phyloP scores from a whole-genome alignment of 768 basidiomycete genomes.

The Agaricus blazei region DNA sequence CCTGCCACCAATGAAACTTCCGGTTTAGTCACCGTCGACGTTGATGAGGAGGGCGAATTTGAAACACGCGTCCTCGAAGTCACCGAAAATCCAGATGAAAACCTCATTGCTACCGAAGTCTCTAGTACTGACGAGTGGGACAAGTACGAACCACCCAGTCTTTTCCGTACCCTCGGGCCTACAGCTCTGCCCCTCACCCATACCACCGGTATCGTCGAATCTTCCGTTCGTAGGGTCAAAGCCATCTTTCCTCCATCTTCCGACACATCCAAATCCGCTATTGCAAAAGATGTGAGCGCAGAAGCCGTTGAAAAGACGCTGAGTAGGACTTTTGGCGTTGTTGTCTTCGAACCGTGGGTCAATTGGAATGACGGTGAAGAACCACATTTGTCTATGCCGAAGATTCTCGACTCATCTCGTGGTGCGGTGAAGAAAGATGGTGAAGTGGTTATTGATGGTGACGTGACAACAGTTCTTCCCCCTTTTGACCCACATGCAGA shows the following conservation, averaged over 20 bases:
- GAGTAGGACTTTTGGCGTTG: slow-evolving; percentile 28
- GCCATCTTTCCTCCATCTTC: slow-evolving; percentile 21
- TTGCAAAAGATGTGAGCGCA: slow-evolving; percentile 16
- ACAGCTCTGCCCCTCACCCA: slow-evolving; percentile 58
- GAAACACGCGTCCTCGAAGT: neutral
- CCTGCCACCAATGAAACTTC: neutral
- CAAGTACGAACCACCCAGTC: slow-evolving; percentile 15
- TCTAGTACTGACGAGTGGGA: slow-evolving; percentile 14
- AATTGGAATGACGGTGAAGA: slow-evolving; percentile 36
- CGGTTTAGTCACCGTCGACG: neutral
- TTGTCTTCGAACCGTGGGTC: slow-evolving; percentile 36
- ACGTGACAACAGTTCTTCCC: slow-evolving; percentile 17
- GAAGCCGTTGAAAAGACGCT: slow-evolving; percentile 34
- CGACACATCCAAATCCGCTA: slow-evolving; percentile 8
- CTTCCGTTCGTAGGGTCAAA: slow-evolving; percentile 54
- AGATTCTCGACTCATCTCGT: slow-evolving; percentile 28
- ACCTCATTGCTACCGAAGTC: neutral
- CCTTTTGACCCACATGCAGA: slow-evolving; percentile 52
- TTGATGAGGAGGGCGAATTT: slow-evolving; percentile 1
- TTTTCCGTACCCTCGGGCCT: slow-evolving; percentile 42
- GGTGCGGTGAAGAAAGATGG: slow-evolving; percentile 21
- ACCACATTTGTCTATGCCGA: slow-evolving; percentile 28
- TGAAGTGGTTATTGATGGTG: slow-evolving; percentile 12
- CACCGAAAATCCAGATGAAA: neutral
- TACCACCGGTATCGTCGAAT: slow-evolving; percentile 60